Evolutionary conservation across 208 protist genomes (phyloP), one percentile per base, ranked within the genome.

Genomic region (Trypanosoma boissoni): DNA sequence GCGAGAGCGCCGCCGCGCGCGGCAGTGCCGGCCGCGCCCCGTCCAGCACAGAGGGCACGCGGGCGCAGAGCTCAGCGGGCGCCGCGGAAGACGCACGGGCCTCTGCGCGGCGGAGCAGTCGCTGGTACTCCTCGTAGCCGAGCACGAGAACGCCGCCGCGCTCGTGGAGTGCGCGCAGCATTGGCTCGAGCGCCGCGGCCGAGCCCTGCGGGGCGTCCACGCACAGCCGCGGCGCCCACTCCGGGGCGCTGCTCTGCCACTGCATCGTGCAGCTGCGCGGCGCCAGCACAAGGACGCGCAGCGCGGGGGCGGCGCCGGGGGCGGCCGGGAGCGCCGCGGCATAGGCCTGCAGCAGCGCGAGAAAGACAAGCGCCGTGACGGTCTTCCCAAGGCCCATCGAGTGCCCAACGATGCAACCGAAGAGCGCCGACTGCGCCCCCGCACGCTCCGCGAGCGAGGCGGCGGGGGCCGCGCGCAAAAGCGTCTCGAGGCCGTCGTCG

Each of bases 301-400:
- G 51, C 10, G 39, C 39, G 0, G 75, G 71, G 49, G 78, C 79
- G 12, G 44, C 41, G 3, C 8, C 14, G n/a, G 14, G 14, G 18
- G 12, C 48, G 8, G 10, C 14, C 8, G 6, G 14, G 20, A n/a
- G 10, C 34, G 12, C 24, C 9, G 5, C 26, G 24, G 14, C 41
- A 53, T 54, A 41, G 56, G 4, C 66, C 65, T 94, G 83, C 9
- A 94, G 50, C 2, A 94, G 64, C 21, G 86, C 45, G 6, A 90
- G 29, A 56, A 95, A 95, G 36, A 67, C 68, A 16, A 95, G 46
- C 1, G 76, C 71, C 2, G 82, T 91, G n/a, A 92, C 58, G 16
- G 88, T 92, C 57, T 95, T 95, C 44, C 88, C 88, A 5, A 95
- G 78, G 6, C 88, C 88, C 88, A 95, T 95, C 3, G 88, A 95